Percentiles rank a stretch among this genome's conserved stretches.
Conservation (phyloP, 2,329 filamentous ascomycete species). For the Exophiala calicioides region DNA sequence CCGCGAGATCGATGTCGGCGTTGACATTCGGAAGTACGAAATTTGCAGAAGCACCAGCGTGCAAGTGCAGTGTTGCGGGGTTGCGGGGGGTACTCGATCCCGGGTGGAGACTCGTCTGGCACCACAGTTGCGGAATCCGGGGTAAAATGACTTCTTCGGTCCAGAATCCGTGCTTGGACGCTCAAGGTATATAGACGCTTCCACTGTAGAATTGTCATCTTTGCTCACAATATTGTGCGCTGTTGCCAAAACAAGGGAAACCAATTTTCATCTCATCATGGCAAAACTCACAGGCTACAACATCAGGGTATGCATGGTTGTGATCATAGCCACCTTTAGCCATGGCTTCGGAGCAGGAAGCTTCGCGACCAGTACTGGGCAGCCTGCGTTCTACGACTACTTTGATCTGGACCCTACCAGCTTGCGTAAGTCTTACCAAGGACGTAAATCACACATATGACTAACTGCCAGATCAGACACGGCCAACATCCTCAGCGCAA, state of each 20-base stretch:
- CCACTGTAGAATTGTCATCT: background rate
- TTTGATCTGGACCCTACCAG: too few species aligned
- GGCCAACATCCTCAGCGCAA: slow-evolving; percentile 35
- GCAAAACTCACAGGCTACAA: background rate
- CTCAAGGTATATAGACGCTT: background rate
- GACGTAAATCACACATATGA: too few species aligned
- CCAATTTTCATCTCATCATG: background rate
- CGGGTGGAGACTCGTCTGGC: background rate
- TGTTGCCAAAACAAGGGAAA: too few species aligned
- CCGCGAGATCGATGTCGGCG: background rate
- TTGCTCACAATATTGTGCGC: too few species aligned
- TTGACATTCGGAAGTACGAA: background rate
- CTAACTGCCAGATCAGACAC: too few species aligned
- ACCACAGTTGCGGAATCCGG: background rate
- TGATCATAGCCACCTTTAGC: background rate
- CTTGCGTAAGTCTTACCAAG: too few species aligned
- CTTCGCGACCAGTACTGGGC: too few species aligned
- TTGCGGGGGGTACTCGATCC: background rate
- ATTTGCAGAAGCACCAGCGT: too few species aligned
- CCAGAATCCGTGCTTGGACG: too few species aligned
- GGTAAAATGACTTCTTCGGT: background rate
- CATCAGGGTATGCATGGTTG: background rate
- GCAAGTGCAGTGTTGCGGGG: background rate
- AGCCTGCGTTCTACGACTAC: too few species aligned
- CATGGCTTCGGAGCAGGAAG: background rate